A percentile compares a stretch with the other conserved stretches of the same genome.
Evolutionary conservation across 257 asterid genomes (phyloP).

Genomic region (Solanum lignicaule): DNA sequence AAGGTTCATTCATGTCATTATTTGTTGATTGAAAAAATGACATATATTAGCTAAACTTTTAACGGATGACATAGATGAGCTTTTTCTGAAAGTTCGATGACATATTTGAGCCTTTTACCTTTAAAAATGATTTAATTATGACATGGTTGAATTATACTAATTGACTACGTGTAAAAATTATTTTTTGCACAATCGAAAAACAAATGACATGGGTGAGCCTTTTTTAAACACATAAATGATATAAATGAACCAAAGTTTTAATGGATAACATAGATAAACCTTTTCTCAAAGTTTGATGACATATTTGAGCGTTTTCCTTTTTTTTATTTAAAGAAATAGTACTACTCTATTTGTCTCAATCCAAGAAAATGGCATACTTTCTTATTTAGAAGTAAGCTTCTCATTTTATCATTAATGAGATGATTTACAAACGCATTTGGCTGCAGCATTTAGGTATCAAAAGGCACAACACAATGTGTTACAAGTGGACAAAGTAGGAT

Average conservation of each 20-base stretch:
- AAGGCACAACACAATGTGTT: slow-evolving; percentile 81
- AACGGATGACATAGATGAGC: background rate
- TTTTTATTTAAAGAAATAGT: background rate
- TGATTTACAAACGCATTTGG: background rate
- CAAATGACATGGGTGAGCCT: no score
- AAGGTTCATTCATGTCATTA: no score
- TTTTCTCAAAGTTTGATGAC: no score
- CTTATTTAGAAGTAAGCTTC: background rate
- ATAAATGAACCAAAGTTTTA: no score
- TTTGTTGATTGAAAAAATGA: no score
- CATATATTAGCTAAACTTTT: background rate
- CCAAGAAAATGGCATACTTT: background rate
- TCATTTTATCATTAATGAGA: background rate
- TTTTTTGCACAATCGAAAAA: no score
- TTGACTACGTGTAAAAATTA: no score
- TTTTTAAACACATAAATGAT: no score
- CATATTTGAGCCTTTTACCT: background rate
- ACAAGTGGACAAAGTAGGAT: slow-evolving; percentile 65
- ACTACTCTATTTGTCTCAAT: background rate
- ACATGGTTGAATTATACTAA: no score
- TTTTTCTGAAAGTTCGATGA: no score
- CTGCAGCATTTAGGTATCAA: slow-evolving; percentile 73
- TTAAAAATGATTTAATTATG: no score
- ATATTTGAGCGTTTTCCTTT: no score
- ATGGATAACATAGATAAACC: background rate